Conservation (phyloP, 352 stramenopile species). For the Globisporangium orthogonon region DNA sequence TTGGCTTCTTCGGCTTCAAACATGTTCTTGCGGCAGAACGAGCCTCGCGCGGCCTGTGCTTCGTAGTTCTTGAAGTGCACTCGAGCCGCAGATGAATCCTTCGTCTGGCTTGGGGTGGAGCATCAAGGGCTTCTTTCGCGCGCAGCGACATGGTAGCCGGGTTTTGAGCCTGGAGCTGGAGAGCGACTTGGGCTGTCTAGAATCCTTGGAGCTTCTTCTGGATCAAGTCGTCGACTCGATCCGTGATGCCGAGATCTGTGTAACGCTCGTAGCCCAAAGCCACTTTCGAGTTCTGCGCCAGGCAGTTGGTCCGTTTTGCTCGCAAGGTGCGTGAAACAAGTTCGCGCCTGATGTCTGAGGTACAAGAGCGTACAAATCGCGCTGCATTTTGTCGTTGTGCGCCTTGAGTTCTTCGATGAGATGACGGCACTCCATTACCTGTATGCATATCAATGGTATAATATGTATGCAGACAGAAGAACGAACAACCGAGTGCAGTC, state of each 20-base stretch:
- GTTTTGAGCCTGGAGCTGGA: conserved; percentile 16
- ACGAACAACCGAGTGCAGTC: too few species aligned
- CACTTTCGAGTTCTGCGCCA: conserved; percentile 44
- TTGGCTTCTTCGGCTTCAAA: conserved; percentile 55
- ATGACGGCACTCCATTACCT: conserved; percentile 47
- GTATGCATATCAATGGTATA: not conserved
- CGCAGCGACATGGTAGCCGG: conserved; percentile 17
- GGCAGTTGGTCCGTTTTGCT: not conserved
- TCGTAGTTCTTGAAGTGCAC: conserved; percentile 55
- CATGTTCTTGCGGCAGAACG: conserved; percentile 46
- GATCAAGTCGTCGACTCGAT: conserved; percentile 55
- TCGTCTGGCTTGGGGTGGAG: conserved; percentile 20
- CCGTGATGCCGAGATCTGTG: conserved; percentile 39
- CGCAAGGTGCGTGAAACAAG: not conserved
- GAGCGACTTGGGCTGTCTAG: conserved; percentile 32
- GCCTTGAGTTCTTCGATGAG: conserved; percentile 46
- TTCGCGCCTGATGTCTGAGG: too few species aligned
- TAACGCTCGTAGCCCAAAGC: conserved; percentile 58
- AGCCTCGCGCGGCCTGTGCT: conserved; percentile 32
- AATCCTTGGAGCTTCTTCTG: conserved; percentile 51
- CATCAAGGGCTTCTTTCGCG: conserved; percentile 17
- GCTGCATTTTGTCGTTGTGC: conserved; percentile 55
- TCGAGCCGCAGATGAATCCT: conserved; percentile 57
- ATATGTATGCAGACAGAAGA: not conserved
- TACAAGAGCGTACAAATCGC: conserved; percentile 47